Evolutionary conservation across 192 early-diverging fungal species (phyloP).

Genomic region (Umbelopsis ramanniana): DNA sequence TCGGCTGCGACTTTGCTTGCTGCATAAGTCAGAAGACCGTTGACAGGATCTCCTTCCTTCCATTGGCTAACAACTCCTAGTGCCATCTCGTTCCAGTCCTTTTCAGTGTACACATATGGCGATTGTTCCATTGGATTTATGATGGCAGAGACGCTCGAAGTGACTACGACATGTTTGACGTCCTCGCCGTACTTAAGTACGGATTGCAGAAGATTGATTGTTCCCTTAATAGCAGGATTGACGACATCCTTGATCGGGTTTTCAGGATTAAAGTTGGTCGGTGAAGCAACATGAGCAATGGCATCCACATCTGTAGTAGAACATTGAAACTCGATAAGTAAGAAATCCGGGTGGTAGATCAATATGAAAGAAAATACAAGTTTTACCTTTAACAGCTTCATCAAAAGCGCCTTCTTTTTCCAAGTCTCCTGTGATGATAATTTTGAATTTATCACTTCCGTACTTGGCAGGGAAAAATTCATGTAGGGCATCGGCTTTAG

Average conservation of each 20-base stretch:
- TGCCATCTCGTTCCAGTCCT: neutral
- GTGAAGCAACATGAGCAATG: slow-evolving; percentile 50
- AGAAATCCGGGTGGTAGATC: too few relatives aligned
- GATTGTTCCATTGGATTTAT: neutral
- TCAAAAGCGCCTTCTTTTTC: slow-evolving; percentile 43
- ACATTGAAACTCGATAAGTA: neutral
- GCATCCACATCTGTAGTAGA: slow-evolving; percentile 30
- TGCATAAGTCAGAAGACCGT: neutral
- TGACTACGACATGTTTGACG: slow-evolving; percentile 50
- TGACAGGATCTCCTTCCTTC: neutral
- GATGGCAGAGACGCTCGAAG: slow-evolving; percentile 44
- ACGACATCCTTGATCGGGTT: slow-evolving; percentile 43
- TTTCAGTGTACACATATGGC: neutral
- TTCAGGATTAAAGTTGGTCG: slow-evolving; percentile 28
- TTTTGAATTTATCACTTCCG: slow-evolving; percentile 10
- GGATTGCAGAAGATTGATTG: slow-evolving; percentile 42
- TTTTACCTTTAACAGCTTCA: slow-evolving; percentile 44
- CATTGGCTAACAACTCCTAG: neutral
- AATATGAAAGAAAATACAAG: too few relatives aligned
- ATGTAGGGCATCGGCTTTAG: slow-evolving; percentile 26
- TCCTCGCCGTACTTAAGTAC: slow-evolving; percentile 23
- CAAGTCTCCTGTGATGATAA: slow-evolving; percentile 41
- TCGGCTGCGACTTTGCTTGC: slow-evolving; percentile 7
- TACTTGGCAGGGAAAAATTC: neutral
- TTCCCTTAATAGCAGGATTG: slow-evolving; percentile 52